Evolutionary conservation across 345 rosid species (phyloP).

Genomic region (Carallia pectinifolia): DNA sequence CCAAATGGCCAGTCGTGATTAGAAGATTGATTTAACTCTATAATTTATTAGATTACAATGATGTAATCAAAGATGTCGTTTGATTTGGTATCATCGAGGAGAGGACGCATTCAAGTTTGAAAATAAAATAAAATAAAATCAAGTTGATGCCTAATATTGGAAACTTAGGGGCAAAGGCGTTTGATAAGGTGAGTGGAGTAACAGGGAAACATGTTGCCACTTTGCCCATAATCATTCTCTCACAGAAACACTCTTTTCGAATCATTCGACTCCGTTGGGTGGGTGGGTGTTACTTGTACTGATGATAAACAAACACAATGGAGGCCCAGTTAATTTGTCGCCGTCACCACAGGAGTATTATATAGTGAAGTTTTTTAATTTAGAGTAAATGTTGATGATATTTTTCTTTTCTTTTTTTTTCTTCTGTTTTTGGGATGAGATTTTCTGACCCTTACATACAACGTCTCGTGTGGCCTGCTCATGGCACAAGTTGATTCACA

Average conservation of each 20-base stretch:
- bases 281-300: no score
- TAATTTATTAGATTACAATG: background rate
- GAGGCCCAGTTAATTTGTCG: background rate
- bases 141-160: background rate
- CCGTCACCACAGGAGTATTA: no score
- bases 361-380: no score
- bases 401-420: no score
- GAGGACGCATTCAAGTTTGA: background rate
- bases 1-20: background rate
- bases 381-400: no score
- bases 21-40: conserved; percentile 12
- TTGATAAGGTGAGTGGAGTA: background rate
- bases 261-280: background rate
- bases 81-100: conserved; percentile 10
- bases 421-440: no score
- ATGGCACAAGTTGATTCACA: no score
- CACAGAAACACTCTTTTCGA: background rate
- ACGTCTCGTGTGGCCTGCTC: no score
- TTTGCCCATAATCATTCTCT: background rate
- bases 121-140: no score
- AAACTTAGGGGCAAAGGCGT: background rate
- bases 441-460: no score
- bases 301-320: background rate
- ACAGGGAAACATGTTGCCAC: background rate
- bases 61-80: conserved; percentile 13